These are phyloP conservation scores for Thielaviopsis ethacetica DNA, from an alignment of 2,329 filamentous ascomycete genomes.

Conservation along the genomic window DNA sequence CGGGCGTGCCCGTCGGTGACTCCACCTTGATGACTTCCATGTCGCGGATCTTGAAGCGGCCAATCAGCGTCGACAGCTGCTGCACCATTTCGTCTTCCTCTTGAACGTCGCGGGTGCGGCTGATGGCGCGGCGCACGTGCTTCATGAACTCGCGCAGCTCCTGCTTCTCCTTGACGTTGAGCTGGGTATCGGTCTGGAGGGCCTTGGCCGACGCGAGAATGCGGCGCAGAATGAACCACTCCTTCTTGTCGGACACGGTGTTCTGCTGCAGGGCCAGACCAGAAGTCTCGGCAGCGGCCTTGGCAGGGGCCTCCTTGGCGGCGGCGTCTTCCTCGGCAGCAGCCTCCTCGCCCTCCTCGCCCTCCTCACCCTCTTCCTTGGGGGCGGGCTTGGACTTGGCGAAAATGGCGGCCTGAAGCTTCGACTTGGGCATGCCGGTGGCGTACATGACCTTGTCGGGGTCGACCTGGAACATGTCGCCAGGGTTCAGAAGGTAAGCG, in stretches of 20 bases:
- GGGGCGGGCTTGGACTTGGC: conserved; percentile 8
- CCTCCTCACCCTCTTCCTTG: conserved; percentile 16
- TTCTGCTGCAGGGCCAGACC: conserved; percentile 18
- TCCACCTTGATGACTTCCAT: conserved; percentile 10
- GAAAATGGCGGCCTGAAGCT: conserved; percentile 10
- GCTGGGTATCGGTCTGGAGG: conserved; percentile 27
- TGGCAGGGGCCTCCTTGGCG: conserved; percentile 18
- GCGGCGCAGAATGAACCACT: conserved; percentile 25
- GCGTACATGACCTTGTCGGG: conserved; percentile 75
- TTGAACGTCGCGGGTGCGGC: conserved; percentile 19
- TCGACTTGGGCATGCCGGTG: conserved; percentile 56
- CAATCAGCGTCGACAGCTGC: conserved; percentile 35
- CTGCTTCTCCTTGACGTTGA: conserved; percentile 59
- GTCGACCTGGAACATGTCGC: conserved; percentile 96
- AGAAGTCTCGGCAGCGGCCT: conserved; percentile 14
- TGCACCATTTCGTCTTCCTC: conserved; percentile 34
- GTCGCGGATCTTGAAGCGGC: conserved; percentile 25
- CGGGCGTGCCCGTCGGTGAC: neutral
- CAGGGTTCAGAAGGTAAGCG: conserved; percentile 86
- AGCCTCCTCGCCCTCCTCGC: conserved; percentile 17
- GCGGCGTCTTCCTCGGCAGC: conserved; percentile 10
- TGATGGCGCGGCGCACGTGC: conserved; percentile 45
- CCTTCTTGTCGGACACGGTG: conserved; percentile 16
- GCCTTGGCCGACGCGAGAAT: conserved; percentile 41
- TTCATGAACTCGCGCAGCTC: conserved; percentile 57